Percentiles rank a stretch among this genome's conserved stretches.
Conservation (phyloP, 2,329 filamentous ascomycete species). For the Penicillium crustosum region DNA sequence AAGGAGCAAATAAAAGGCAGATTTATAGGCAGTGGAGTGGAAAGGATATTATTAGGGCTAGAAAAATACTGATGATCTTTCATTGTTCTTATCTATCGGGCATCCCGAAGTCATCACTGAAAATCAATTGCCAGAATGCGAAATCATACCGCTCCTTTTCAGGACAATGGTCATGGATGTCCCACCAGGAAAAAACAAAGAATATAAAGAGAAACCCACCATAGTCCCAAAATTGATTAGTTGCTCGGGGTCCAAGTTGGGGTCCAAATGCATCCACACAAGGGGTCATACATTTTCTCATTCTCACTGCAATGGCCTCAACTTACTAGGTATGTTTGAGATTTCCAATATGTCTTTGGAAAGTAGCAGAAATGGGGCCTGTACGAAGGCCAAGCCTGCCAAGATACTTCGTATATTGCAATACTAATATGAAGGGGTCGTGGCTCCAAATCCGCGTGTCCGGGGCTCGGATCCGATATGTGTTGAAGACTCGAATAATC, state of each 20-base stretch:
- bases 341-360: background rate
- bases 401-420: background rate
- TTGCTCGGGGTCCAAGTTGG: background rate
- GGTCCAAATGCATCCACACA: slow-evolving; percentile 1
- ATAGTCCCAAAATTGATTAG: background rate
- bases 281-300: background rate
- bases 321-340: background rate
- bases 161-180: background rate
- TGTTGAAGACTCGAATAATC: background rate
- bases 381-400: background rate
- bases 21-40: background rate
- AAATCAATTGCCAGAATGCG: background rate
- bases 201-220: background rate
- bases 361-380: background rate
- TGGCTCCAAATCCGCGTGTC: background rate
- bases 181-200: background rate
- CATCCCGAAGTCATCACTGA: background rate
- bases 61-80: background rate
- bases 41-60: background rate
- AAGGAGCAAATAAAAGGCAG: background rate
- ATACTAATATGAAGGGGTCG: background rate
- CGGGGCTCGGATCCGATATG: background rate
- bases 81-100: background rate
- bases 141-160: background rate
- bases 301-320: background rate